A percentile compares a stretch with the other conserved stretches of the same genome.
These are phyloP conservation scores for Neurospora terricola DNA, from an alignment of 495 filamentous ascomycete genomes.

Conservation along the genomic window DNA sequence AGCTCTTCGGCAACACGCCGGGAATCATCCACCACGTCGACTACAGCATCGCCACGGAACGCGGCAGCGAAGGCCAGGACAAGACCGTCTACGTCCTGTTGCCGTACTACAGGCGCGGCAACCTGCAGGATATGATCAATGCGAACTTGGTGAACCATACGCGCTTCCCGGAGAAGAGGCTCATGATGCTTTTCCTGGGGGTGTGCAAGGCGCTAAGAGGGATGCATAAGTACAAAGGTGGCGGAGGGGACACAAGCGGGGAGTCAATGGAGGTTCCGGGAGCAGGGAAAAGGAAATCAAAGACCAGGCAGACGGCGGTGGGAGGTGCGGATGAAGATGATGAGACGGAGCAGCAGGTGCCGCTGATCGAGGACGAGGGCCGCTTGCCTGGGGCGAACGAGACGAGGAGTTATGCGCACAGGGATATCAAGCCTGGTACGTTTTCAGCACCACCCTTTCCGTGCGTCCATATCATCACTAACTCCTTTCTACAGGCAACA, in stretches of 20 bases:
- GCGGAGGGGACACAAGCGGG: constrained; percentile 21
- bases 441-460: background rate
- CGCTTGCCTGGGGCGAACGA: constrained; percentile 58
- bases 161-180: constrained; percentile 74
- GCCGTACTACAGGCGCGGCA: constrained; percentile 89
- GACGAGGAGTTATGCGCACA: constrained; percentile 79
- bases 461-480: constrained; percentile 2
- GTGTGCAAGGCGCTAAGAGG: constrained; percentile 78
- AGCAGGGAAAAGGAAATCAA: constrained; percentile 39
- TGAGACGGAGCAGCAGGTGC: constrained; percentile 63
- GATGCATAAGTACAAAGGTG: constrained; percentile 78
- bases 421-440: constrained; percentile 93
- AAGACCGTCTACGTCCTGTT: constrained; percentile 97
- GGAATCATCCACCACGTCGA: constrained; percentile 90
- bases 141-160: constrained; percentile 96
- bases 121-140: constrained; percentile 96
- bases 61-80: constrained; percentile 47
- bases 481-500: constrained; percentile 55
- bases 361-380: constrained; percentile 78
- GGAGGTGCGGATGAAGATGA: constrained; percentile 48
- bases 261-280: constrained; percentile 40
- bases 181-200: constrained; percentile 86
- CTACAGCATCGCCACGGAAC: constrained; percentile 51
- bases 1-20: constrained; percentile 67
- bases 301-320: constrained; percentile 41